A percentile compares a stretch with the other conserved stretches of the same genome.
These are phyloP conservation scores for Pisolithus orientalis DNA, from an alignment of 768 basidiomycete species.

Conservation along the genomic window DNA sequence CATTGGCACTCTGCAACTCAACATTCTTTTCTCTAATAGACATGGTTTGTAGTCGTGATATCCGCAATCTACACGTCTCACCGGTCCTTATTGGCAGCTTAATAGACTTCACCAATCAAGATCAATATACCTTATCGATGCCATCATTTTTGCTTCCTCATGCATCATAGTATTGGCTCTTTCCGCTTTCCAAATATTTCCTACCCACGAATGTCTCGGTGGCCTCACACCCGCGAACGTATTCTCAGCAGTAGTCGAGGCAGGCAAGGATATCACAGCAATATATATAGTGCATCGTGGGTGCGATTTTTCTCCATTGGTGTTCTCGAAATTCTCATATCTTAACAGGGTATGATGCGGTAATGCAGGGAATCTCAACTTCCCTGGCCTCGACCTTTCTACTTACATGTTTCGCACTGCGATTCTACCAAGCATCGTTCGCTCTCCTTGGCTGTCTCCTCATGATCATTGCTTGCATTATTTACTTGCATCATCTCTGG, in stretches of 20 bases:
- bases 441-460: slow-evolving; percentile 17
- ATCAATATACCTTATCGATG: slow-evolving; percentile 17
- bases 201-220: slow-evolving; percentile 1
- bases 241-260: slow-evolving; percentile 12
- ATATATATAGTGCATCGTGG: slow-evolving; percentile 20
- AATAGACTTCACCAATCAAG: slow-evolving; percentile 15
- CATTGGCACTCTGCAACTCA: slow-evolving; percentile 16
- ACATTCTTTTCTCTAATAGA: slow-evolving; percentile 18
- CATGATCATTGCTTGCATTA: slow-evolving; percentile 12
- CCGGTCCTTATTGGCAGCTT: slow-evolving; percentile 10
- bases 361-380: slow-evolving; percentile 18
- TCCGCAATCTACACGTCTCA: background rate
- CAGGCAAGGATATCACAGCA: slow-evolving; percentile 11
- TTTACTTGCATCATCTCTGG: slow-evolving; percentile 3
- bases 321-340: background rate
- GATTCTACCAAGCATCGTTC: slow-evolving; percentile 1
- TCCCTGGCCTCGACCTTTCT: slow-evolving; percentile 16
- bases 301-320: slow-evolving; percentile 3
- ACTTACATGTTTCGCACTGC: slow-evolving; percentile 11
- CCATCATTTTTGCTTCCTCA: slow-evolving; percentile 19
- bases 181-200: slow-evolving; percentile 7
- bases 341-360: slow-evolving; percentile 26
- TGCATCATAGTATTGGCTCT: slow-evolving; percentile 10
- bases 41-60: slow-evolving; percentile 12
- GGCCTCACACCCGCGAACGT: slow-evolving; percentile 8